phyloP scores from a whole-genome alignment of 140 eudicot genomes.

The Stevia rebaudiana region DNA sequence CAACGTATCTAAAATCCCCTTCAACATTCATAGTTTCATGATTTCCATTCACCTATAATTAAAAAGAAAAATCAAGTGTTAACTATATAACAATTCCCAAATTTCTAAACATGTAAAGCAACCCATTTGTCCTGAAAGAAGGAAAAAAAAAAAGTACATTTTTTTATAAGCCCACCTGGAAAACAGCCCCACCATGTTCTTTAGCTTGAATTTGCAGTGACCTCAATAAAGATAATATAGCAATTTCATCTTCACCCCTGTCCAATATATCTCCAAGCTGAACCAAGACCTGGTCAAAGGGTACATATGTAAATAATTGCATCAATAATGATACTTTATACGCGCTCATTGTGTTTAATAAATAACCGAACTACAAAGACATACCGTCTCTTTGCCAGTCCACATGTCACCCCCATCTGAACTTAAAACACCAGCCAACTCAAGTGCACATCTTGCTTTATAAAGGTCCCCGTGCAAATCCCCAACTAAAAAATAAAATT shows the following conservation, averaged over 20 bases:
- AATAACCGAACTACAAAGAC: slow-evolving; percentile 17
- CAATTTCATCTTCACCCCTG: slow-evolving; percentile 97
- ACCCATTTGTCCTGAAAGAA: neutral
- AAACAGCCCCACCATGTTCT: slow-evolving; percentile 89
- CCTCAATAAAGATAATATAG: slow-evolving; percentile 78
- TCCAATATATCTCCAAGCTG: slow-evolving; percentile 98
- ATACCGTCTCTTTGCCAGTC: slow-evolving; percentile 86
- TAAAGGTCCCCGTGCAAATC: slow-evolving; percentile 95
- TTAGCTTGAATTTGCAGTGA: slow-evolving; percentile 88
- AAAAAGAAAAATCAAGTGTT: neutral
- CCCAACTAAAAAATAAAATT: slow-evolving; percentile 50
- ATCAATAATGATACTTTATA: neutral
- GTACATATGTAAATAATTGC: neutral
- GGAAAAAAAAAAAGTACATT: neutral
- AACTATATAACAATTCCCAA: neutral
- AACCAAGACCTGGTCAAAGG: slow-evolving; percentile 64
- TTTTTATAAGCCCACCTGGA: slow-evolving; percentile 53
- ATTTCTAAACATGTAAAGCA: neutral
- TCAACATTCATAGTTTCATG: slow-evolving; percentile 96
- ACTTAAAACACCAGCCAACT: slow-evolving; percentile 94
- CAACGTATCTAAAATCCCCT: slow-evolving; percentile 92
- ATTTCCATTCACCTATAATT: slow-evolving; percentile 74
- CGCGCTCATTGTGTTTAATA: slow-evolving; percentile 3
- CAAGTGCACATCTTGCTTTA: slow-evolving; percentile 79
- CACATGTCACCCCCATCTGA: slow-evolving; percentile 75